A percentile compares a stretch with the other conserved stretches of the same genome.
Evolutionary conservation across 306 rosid genomes (phyloP).

Genomic region (Quercus mongolica): DNA sequence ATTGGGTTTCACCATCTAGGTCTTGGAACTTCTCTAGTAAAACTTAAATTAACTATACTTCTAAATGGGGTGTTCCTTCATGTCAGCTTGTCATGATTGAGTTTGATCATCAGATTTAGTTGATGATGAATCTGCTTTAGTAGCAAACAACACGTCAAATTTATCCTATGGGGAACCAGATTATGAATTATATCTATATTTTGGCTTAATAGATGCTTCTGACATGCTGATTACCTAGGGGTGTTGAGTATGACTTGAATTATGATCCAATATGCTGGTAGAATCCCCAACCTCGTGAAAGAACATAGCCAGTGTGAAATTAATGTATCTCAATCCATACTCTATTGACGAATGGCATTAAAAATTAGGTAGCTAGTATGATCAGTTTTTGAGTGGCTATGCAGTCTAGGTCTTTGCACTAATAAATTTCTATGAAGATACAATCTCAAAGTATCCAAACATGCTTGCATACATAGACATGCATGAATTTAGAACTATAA

Average conservation of each 20-base stretch:
- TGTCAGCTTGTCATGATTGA: no score
- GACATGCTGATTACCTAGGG: no score
- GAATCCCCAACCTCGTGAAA: no score
- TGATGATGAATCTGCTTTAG: no score
- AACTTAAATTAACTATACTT: background rate
- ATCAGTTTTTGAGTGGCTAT: background rate
- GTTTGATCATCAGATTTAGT: no score
- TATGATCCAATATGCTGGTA: no score
- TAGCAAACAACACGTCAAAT: no score
- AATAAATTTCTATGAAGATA: background rate
- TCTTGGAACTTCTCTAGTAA: conserved; percentile 1
- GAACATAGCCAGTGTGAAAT: background rate
- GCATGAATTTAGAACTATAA: background rate
- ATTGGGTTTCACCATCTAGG: conserved; percentile 35
- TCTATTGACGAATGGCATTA: background rate
- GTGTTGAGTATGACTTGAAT: no score
- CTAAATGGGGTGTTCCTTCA: no score
- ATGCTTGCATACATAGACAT: background rate
- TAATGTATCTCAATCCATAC: background rate
- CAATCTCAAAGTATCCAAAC: background rate
- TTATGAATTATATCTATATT: no score
- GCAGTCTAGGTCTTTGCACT: background rate
- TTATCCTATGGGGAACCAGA: no score
- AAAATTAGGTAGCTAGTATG: background rate
- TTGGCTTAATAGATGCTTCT: no score